Evolutionary conservation across 2,329 filamentous ascomycete genomes (phyloP).

Genomic region (Ophiostoma piceae): DNA sequence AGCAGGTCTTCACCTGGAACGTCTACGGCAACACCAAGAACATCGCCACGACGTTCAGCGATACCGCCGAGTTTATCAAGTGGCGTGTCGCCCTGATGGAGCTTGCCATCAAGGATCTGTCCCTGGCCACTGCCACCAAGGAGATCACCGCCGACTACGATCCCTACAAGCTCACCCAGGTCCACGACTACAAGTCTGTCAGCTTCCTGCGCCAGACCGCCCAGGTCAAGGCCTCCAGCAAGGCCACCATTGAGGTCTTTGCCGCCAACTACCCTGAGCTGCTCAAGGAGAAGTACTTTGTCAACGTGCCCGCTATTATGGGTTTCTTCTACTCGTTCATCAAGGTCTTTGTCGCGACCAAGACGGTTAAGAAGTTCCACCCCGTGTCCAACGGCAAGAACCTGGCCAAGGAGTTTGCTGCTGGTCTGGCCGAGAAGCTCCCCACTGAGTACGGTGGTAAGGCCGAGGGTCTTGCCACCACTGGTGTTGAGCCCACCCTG

Average conservation of each 20-base stretch:
- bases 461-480: constrained; percentile 37
- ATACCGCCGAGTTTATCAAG: constrained; percentile 69
- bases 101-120: constrained; percentile 68
- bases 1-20: constrained; percentile 81
- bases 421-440: constrained; percentile 56
- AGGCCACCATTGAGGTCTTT: constrained; percentile 77
- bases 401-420: constrained; percentile 57
- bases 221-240: constrained; percentile 67
- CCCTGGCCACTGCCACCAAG: constrained; percentile 61
- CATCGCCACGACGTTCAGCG: constrained; percentile 72
- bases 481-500: constrained; percentile 30
- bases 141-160: constrained; percentile 71
- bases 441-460: constrained; percentile 77
- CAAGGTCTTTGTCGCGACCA: constrained; percentile 67
- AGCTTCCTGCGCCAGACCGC: constrained; percentile 80
- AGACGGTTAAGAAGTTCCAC: constrained; percentile 74
- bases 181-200: constrained; percentile 88
- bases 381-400: constrained; percentile 68
- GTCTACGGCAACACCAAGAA: constrained; percentile 85
- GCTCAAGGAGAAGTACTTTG: constrained; percentile 85
- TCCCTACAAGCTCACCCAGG: constrained; percentile 84
- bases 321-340: constrained; percentile 74
- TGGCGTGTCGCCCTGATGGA: constrained; percentile 94
- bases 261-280: constrained; percentile 83
- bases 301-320: constrained; percentile 90